A percentile compares a stretch with the other conserved stretches of the same genome.
Conservation (phyloP, 176 grass and related monocot genomes). For the Oryza officinalis region DNA sequence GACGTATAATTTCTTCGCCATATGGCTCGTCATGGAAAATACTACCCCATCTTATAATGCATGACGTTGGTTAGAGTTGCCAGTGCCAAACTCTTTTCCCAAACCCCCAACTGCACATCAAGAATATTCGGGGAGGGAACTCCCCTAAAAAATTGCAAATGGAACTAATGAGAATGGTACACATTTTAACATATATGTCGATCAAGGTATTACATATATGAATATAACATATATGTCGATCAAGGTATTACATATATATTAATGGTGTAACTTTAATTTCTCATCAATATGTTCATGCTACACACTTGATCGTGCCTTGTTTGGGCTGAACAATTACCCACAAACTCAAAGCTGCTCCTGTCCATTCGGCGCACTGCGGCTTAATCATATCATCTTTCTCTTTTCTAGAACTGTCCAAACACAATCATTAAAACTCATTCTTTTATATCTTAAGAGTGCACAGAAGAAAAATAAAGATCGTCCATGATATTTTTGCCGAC, state of each 20-base stretch:
- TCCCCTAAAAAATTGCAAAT: neutral
- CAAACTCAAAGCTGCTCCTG: neutral
- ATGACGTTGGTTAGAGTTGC: too few relatives aligned
- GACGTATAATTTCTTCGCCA: too few relatives aligned
- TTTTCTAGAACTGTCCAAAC: slow-evolving; percentile 14
- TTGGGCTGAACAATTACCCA: neutral
- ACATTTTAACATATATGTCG: neutral
- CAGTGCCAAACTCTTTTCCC: too few relatives aligned
- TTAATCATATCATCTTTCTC: neutral
- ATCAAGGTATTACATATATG: too few relatives aligned
- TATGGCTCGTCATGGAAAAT: too few relatives aligned
- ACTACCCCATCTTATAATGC: too few relatives aligned
- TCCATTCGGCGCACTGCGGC: neutral
- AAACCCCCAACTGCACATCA: neutral
- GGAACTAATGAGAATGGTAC: neutral
- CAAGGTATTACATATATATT: neutral
- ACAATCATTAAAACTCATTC: neutral
- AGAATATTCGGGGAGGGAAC: neutral
- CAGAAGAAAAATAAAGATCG: neutral
- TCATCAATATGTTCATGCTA: neutral
- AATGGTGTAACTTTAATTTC: neutral
- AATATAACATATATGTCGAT: neutral
- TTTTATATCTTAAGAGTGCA: neutral
- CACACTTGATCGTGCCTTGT: neutral
- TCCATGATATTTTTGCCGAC: neutral